Base-by-base conservation (phyloP, 305 asterid genomes). In the Solanum chacoense region DNA sequence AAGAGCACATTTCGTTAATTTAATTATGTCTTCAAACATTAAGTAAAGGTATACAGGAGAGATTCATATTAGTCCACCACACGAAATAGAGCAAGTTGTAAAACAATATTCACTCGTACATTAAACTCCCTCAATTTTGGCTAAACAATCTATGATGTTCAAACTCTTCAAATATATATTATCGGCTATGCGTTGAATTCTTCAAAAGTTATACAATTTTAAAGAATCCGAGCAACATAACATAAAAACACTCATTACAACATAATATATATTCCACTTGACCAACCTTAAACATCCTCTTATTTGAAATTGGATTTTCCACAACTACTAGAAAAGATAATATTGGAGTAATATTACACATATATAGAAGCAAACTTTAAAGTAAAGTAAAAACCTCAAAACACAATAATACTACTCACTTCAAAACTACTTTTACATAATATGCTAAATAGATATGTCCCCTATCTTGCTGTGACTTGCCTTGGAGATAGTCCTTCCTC, bases 401-500 rank as follows among this genome's bases (percentile, higher is more conserved):
- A 75, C 16, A 32, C 16, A 75, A 74, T 32, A 75, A 11, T 75
- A 75, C 42, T 18, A 55, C 67, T 37, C 28, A 75, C 81, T 75
- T 75, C 42, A 34, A 34, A 34, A 34, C 9, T 34, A 32, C 38
- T 74, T 55, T 74, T 32, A 31, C 26, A 74, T 74, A 32, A 18
- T 74, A 32, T 74, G 26, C 40, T 32, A 16, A 55, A 18, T 50
- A 50, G 65, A 65, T 10, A 65, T 73, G 10, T 11, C n/a, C 6
- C 85, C 80, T 92, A 95, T 90, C 99, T 96, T 32, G 98, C 98
- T 40, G 88, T 85, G 22, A 95, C 87, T 13, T 90, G 91, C 72
- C 93, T 89, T 18, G 98, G 98, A 34, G 99, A 96, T 50, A 92
- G 79, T 11, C 96, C 96, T 50, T 94, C 98, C 80, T 92, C 96